phyloP scores from a whole-genome alignment of 306 rosid genomes.

The Vicia faba region DNA sequence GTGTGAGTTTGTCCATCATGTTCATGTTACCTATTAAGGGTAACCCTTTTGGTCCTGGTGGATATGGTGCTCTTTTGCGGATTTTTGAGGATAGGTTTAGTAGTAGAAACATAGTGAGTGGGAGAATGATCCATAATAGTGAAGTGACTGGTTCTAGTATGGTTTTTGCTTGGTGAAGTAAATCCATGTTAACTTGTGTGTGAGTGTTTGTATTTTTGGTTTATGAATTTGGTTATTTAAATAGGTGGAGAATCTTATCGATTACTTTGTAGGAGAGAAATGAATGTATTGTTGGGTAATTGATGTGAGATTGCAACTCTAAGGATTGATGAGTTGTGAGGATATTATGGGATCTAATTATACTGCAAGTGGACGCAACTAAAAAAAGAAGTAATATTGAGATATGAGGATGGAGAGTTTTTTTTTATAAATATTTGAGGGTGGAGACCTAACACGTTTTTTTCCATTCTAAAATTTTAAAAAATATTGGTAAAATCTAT shows the following conservation, averaged over 20 bases:
- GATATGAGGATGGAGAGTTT: neutral
- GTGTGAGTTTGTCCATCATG: conserved; percentile 73
- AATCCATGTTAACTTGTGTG: conserved; percentile 42
- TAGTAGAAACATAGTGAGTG: conserved; percentile 38
- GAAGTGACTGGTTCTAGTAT: conserved; percentile 34
- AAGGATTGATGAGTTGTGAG: neutral
- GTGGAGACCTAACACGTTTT: too few species aligned
- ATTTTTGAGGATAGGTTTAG: conserved; percentile 21
- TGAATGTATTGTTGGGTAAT: neutral
- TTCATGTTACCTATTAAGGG: conserved; percentile 73
- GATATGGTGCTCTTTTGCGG: conserved; percentile 44
- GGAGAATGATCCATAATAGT: conserved; percentile 16
- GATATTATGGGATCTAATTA: conserved; percentile 2
- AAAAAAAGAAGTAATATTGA: neutral
- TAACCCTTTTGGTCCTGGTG: conserved; percentile 76
- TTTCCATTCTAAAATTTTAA: too few species aligned
- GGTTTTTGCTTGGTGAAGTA: conserved; percentile 26
- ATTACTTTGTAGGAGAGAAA: neutral
- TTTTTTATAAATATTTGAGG: too few species aligned
- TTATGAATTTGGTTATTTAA: neutral
- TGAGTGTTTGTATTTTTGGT: neutral
- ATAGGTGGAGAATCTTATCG: neutral
- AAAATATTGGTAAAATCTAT: too few species aligned
- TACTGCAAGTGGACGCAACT: conserved; percentile 1
- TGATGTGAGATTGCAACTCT: conserved; percentile 24